Base-by-base conservation (phyloP, 2,329 filamentous ascomycete species). In the Beauveria sp. region DNA sequence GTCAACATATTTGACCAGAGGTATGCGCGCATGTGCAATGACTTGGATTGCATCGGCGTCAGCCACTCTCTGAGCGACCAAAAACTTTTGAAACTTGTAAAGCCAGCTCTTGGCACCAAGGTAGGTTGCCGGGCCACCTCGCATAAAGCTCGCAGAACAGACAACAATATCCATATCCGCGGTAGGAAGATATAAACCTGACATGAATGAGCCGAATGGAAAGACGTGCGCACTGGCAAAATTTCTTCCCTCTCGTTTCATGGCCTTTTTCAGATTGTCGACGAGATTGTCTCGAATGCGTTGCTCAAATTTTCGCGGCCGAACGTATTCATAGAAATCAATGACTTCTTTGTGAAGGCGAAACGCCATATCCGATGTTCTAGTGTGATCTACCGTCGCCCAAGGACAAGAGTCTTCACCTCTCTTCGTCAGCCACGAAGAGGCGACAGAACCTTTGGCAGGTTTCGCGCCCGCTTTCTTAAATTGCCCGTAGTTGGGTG, bases 141-240 rank as follows among this genome's bases (percentile, higher is more conserved):
- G 72, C 65, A 86, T 78, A 65, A 85, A 91, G 28, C 79, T 77
- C 3, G 71, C 69, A 0, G 83, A 86, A 56, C 93, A 84, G 58
- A 95, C 83, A 3, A 96, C 95, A 53, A 99, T 80, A 71, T 99
- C 95, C 87, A 99, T 96, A 71, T 99, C 95, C 18, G 90, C 91
- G 1, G 89, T 85, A 0, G 83, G 83, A 2, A 86, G 76, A 67
- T 86, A 86, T 8, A 91, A 78, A 0, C 90, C 91, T 3, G 91
- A 91, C 67, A 91, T 93, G 74, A 93, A 99, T 0, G 95, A 98
- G n/a, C 95, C 95, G 72, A 99, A 99, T 10, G 88, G 81, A 40
- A 83, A 79, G 8, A 97, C 78, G 54, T 87, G 80, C 12, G 87
- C 85, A 52, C 85, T 83, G 14, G 78, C 74, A 67, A 86, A 88